These are phyloP conservation scores for Selaginella moellendorffii DNA, from an alignment of 75 land plant species.

Conservation along the genomic window DNA sequence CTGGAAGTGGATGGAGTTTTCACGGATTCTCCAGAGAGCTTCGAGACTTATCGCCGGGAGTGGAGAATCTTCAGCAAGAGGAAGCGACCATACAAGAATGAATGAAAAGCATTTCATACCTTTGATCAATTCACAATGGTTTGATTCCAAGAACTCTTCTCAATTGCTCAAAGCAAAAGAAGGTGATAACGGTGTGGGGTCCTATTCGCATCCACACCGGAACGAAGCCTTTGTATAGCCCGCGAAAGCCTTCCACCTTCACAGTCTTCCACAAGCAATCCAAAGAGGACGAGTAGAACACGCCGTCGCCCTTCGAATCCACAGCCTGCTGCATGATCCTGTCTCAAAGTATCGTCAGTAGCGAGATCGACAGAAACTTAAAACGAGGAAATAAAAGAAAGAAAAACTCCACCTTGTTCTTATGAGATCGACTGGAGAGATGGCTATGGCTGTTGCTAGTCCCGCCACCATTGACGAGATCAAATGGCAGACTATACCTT, in stretches of 20 bases:
- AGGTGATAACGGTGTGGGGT: constrained; percentile 36
- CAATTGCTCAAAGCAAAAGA: constrained; percentile 34
- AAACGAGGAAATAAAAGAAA: background rate
- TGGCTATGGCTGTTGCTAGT: constrained; percentile 30
- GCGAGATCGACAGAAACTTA: too few species aligned
- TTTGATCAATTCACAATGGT: constrained; percentile 18
- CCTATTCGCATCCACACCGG: constrained; percentile 42
- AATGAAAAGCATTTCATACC: background rate
- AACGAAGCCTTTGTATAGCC: constrained; percentile 35
- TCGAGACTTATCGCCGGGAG: constrained; percentile 48
- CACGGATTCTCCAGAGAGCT: constrained; percentile 81
- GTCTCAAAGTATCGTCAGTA: too few species aligned
- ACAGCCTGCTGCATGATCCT: constrained; percentile 40
- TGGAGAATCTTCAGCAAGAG: too few species aligned
- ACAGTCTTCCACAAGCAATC: constrained; percentile 36
- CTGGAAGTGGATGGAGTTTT: constrained; percentile 85
- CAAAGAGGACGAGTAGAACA: constrained; percentile 26
- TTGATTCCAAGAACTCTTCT: constrained; percentile 25
- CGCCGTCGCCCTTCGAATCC: constrained; percentile 21
- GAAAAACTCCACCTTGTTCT: constrained; percentile 27
- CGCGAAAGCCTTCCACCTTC: constrained; percentile 24
- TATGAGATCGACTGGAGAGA: constrained; percentile 35
- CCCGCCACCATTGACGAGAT: constrained; percentile 34
- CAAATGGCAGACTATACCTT: constrained; percentile 34
- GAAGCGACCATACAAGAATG: too few species aligned